Base-by-base conservation (phyloP, 2,329 filamentous ascomycete genomes). In the Grosmannia serpens region DNA sequence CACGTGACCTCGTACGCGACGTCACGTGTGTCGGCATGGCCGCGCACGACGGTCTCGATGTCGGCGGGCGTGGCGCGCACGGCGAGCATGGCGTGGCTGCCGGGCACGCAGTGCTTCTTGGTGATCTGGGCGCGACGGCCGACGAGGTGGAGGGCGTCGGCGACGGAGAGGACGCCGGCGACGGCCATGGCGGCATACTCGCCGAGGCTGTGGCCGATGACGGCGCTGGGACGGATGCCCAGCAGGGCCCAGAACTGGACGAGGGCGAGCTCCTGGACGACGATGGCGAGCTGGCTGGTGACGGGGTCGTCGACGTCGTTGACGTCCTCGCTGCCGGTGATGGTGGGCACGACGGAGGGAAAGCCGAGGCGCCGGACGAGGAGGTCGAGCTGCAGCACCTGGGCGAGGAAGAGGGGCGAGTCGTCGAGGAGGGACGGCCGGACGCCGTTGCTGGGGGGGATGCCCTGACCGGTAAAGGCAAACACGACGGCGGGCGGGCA, bases 131-230 rank as follows among this genome's bases (percentile, higher is more conserved):
- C 84, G 59, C 86, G 75, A 24, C 71, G 66, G 9, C 85, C 85
- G 6, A 87, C 83, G 0, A 88, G 73, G 51, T 79, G 81, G 11
- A 89, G 72, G 62, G 81, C 78, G 64, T 87, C 84, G 38, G 74
- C 74, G 20, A 77, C 78, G 0, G 81, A 83, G 20, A 87, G 71
- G n/a, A 86, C 81, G 27, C 82, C 84, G 51, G 83, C 80, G 13
- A 80, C 75, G 58, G 81, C 73, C 0, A 86, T 74, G 27, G 83
- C 83, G 27, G 82, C 82, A 65, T 84, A 85, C 67, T 85, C 82
- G 52, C 82, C 82, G n/a, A 86, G 71, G 62, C 81, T 85, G 61
- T 78, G 76, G 6, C 77, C 77, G 4, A 79, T 62, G 4, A 78
- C 75, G 1, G 69, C 75, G 41, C 73, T 70, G 9, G 77, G 75